Conservation (phyloP, 208 protist species). For the Angomonas deanei region DNA sequence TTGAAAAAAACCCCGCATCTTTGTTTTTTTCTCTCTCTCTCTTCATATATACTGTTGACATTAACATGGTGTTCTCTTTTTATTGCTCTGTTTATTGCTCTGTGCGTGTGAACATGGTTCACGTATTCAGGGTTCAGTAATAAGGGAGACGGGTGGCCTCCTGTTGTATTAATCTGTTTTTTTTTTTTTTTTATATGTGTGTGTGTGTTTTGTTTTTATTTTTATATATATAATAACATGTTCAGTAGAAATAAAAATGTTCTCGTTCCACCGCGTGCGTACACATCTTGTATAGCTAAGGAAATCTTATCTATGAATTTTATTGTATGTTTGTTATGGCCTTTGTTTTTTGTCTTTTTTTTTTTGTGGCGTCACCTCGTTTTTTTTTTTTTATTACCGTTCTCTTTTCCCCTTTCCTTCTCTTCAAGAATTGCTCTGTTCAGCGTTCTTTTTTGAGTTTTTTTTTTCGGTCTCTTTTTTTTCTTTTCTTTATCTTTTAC, state of each 20-base stretch:
- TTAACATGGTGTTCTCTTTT: neutral
- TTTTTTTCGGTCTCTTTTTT: constrained; percentile 4
- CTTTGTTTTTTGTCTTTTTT: constrained; percentile 9
- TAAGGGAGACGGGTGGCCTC: neutral
- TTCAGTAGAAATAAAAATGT: neutral
- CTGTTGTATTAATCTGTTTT: neutral
- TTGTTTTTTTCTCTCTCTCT: too few species aligned
- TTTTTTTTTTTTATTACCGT: constrained; percentile 6
- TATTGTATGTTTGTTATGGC: constrained; percentile 1
- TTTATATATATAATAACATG: neutral
- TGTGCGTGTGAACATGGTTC: too few species aligned
- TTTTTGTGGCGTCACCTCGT: constrained; percentile 1
- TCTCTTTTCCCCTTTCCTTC: constrained; percentile 1
- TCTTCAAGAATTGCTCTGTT: neutral
- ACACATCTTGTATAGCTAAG: too few species aligned
- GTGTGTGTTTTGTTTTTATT: neutral
- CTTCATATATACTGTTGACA: constrained; percentile 1
- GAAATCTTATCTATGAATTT: neutral
- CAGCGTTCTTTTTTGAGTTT: constrained; percentile 1
- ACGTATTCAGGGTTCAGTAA: neutral
- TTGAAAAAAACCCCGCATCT: too few species aligned
- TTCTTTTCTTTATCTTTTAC: too few species aligned
- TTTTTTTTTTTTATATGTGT: constrained; percentile 2
- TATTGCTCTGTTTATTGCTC: neutral
- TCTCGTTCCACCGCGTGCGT: too few species aligned